These are phyloP conservation scores for Calocybe gangraenosa DNA, from an alignment of 768 basidiomycete genomes.

Conservation along the genomic window DNA sequence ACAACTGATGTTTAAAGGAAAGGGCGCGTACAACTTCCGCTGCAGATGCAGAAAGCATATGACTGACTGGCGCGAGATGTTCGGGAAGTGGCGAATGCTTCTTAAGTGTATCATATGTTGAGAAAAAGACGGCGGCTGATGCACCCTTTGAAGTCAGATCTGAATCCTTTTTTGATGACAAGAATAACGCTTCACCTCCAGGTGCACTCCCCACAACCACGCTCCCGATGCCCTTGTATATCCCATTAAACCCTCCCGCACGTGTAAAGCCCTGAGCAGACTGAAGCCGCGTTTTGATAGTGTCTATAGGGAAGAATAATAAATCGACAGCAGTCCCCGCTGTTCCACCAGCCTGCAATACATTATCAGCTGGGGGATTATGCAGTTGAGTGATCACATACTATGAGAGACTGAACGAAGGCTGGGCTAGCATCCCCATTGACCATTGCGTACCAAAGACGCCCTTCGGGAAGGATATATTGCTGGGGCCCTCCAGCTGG, in stretches of 20 bases:
- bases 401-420: slow-evolving; percentile 27
- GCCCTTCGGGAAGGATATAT: no score
- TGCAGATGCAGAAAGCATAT: slow-evolving; percentile 53
- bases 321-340: slow-evolving; percentile 94
- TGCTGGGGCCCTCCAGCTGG: no score
- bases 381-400: slow-evolving; percentile 9
- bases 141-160: background rate
- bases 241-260: slow-evolving; percentile 84
- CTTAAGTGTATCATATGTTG: slow-evolving; percentile 89
- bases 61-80: slow-evolving; percentile 57
- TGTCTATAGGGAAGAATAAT: slow-evolving; percentile 95
- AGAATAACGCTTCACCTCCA: slow-evolving; percentile 68
- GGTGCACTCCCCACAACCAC: slow-evolving; percentile 94
- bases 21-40: slow-evolving; percentile 50
- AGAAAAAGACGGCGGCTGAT: slow-evolving; percentile 94
- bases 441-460: slow-evolving; percentile 1
- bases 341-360: slow-evolving; percentile 47
- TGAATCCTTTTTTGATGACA: background rate
- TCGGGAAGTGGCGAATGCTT: slow-evolving; percentile 58
- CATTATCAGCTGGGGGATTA: background rate
- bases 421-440: slow-evolving; percentile 20
- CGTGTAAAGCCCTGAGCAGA: slow-evolving; percentile 79
- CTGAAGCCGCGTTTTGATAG: slow-evolving; percentile 93
- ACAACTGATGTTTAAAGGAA: no score
- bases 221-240: slow-evolving; percentile 93